A percentile compares a stretch with the other conserved stretches of the same genome.
Evolutionary conservation across 495 filamentous ascomycete species (phyloP).

Genomic region (Podospora sp.): DNA sequence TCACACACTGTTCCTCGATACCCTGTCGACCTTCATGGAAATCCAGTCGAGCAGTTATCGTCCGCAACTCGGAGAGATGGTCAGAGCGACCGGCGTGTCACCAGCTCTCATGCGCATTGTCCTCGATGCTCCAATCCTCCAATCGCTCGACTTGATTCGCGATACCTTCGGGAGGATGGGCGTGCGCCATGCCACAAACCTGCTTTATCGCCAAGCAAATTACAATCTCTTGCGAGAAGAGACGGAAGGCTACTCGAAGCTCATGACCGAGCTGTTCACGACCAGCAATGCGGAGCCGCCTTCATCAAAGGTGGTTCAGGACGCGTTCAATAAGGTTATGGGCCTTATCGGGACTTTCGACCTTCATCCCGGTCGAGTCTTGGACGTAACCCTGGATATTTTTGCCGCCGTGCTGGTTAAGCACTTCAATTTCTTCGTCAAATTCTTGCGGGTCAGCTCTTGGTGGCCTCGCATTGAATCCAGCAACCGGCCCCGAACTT

Average conservation of each 20-base stretch:
- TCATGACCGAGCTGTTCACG: constrained; percentile 64
- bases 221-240: constrained; percentile 97
- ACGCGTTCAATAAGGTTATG: constrained; percentile 64
- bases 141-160: constrained; percentile 76
- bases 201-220: constrained; percentile 92
- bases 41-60: constrained; percentile 55
- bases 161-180: constrained; percentile 79
- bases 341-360: constrained; percentile 62
- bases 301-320: constrained; percentile 52
- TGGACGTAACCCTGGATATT: constrained; percentile 74
- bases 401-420: constrained; percentile 51
- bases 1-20: constrained; percentile 77
- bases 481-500: constrained; percentile 37
- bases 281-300: constrained; percentile 57
- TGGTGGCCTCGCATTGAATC: constrained; percentile 81
- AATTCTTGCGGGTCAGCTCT: constrained; percentile 83
- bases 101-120: constrained; percentile 73
- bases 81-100: constrained; percentile 71
- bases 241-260: constrained; percentile 83
- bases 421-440: constrained; percentile 84
- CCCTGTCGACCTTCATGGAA: constrained; percentile 72
- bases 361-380: constrained; percentile 75
- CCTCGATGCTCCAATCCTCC: constrained; percentile 76
- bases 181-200: constrained; percentile 84
- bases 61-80: constrained; percentile 55